phyloP scores from a whole-genome alignment of 306 rosid genomes.

The Lupinus albus region DNA sequence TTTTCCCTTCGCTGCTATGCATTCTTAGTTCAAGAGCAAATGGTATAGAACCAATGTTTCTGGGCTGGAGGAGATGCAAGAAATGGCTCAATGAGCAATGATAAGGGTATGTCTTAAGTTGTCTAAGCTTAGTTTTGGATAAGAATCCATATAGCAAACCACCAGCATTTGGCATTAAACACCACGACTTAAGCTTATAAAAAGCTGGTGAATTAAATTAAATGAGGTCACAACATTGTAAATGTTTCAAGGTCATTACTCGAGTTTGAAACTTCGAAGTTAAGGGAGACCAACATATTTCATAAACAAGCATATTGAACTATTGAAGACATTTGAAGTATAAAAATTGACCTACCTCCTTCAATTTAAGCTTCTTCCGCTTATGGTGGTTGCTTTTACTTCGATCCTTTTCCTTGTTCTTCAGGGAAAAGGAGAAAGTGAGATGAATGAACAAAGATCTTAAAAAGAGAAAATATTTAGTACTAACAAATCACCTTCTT shows the following conservation, averaged over 20 bases:
- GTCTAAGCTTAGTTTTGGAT: neutral
- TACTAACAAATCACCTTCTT: slow-evolving; percentile 64
- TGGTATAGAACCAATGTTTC: slow-evolving; percentile 4
- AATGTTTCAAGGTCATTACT: slow-evolving; percentile 15
- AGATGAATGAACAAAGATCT: slow-evolving; percentile 16
- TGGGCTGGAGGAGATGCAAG: slow-evolving; percentile 8
- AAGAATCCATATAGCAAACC: neutral
- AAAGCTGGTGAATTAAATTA: neutral
- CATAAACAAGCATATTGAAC: slow-evolving; percentile 7
- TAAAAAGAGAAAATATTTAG: slow-evolving; percentile 21
- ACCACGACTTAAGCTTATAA: neutral
- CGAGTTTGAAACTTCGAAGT: slow-evolving; percentile 18
- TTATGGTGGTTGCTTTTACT: slow-evolving; percentile 70
- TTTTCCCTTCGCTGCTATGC: slow-evolving; percentile 4
- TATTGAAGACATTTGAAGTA: slow-evolving; percentile 14
- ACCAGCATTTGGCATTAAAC: slow-evolving; percentile 3
- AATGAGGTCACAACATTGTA: neutral
- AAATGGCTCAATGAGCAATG: neutral
- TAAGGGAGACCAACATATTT: slow-evolving; percentile 11
- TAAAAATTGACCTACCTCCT: slow-evolving; percentile 69
- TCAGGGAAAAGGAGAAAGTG: slow-evolving; percentile 1
- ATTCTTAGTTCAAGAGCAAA: slow-evolving; percentile 22
- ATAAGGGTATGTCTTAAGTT: neutral
- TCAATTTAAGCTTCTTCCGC: slow-evolving; percentile 63
- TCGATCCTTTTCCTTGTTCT: slow-evolving; percentile 78